Base-by-base conservation (phyloP, 1,284 basidiomycete species). In the Marasmius oreades region DNA sequence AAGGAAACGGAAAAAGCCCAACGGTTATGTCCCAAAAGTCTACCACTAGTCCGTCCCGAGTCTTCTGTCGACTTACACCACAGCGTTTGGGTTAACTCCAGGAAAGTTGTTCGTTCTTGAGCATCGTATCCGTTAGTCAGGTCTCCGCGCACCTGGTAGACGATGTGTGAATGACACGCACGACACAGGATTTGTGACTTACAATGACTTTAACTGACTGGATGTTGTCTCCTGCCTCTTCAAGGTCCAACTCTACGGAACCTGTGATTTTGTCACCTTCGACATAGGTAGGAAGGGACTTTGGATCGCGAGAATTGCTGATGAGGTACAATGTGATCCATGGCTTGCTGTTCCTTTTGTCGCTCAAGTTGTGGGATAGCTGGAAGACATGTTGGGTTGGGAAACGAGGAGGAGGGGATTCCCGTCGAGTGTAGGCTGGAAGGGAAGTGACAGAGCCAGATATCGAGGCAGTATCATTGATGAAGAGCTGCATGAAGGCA, bases 1-100 rank as follows among this genome's bases (percentile, higher is more conserved):
- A 75, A 65, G 4, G 66, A 59, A 54, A 75, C 67, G 6, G 69
- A 69, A 56, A 75, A 71, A 7, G 70, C 69, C 73, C 71, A 76
- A 3, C 63, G 57, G 50, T 71, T 71, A 24, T 63, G 61, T 5
- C 72, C 72, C 1, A 63, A 62, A 11, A 71, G 61, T 28, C 42
- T 31, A n/a, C 46, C 24, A 5, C 28, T n/a, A n/a, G n/a, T n/a
- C n/a, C n/a, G n/a, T n/a, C n/a, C n/a, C n/a, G n/a, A n/a, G n/a
- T n/a, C n/a, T n/a, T n/a, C 37, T n/a, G 20, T 43, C 3, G 43
- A 37, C 20, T 52, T 56, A 10, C 52, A 23, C 56, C 56, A 58
- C n/a, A 58, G 53, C 24, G 47, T 51, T 22, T 42, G 22, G 14
- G 56, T 45, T 1, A 10, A 6, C 5, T 58, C 56, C 16, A 58